Percentiles rank a stretch among this genome's conserved stretches.
These are phyloP conservation scores for Saccharomyces hybrid DNA, from an alignment of 1,139 yeast species.

Conservation along the genomic window DNA sequence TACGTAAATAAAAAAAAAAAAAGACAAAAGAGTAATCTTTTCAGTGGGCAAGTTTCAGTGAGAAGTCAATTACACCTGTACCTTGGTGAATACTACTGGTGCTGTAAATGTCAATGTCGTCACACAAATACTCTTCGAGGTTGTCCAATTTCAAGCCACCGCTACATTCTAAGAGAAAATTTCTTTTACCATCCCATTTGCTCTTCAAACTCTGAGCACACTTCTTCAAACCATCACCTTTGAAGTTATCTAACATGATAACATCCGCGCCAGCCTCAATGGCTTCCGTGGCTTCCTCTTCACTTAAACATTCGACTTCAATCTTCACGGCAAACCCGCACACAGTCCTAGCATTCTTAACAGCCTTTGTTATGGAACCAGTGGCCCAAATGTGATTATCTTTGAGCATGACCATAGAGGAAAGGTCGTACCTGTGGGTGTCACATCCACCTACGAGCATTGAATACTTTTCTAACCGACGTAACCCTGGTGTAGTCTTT, in stretches of 20 bases:
- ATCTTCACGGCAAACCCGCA: conserved; percentile 88
- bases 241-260: conserved; percentile 87
- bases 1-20: neutral
- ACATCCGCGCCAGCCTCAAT: conserved; percentile 93
- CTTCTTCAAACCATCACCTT: conserved; percentile 52
- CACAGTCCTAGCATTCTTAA: conserved; percentile 62
- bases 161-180: conserved; percentile 76
- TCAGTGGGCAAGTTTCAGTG: conserved; percentile 59
- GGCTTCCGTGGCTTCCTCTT: conserved; percentile 83
- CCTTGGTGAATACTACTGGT: conserved; percentile 96
- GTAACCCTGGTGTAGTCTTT: conserved; percentile 92
- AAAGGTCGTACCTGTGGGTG: conserved; percentile 82
- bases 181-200: conserved; percentile 46
- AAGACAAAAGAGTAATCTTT: neutral
- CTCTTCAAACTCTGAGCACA: conserved; percentile 61
- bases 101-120: conserved; percentile 81
- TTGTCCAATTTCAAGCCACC: conserved; percentile 80
- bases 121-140: conserved; percentile 55
- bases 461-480: conserved; percentile 81
- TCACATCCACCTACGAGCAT: conserved; percentile 96
- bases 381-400: conserved; percentile 91
- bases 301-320: conserved; percentile 84
- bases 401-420: conserved; percentile 93
- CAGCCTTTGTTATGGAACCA: conserved; percentile 84
- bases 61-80: conserved; percentile 68